phyloP scores from a whole-genome alignment of 805 yeast species.

The Candida argentea region DNA sequence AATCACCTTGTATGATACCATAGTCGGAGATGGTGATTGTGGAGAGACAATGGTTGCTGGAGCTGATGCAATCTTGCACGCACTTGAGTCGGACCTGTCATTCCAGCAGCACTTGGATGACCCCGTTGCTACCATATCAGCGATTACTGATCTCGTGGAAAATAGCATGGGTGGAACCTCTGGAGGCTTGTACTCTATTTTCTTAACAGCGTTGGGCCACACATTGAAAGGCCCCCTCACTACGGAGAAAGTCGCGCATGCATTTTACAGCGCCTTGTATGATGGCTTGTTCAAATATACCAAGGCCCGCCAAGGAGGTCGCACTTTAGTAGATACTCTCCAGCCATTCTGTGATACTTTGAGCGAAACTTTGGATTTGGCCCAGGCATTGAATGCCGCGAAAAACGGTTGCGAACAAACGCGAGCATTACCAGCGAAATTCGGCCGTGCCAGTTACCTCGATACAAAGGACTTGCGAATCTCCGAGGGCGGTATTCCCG shows the following conservation, averaged over 20 bases:
- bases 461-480: slow-evolving; percentile 46
- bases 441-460: slow-evolving; percentile 92
- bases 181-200: slow-evolving; percentile 87
- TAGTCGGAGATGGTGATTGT: slow-evolving; percentile 96
- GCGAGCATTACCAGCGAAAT: slow-evolving; percentile 64
- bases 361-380: slow-evolving; percentile 38
- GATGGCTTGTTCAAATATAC: slow-evolving; percentile 77
- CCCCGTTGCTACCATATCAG: slow-evolving; percentile 51
- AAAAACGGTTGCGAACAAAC: slow-evolving; percentile 69
- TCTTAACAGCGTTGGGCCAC: slow-evolving; percentile 63
- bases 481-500: slow-evolving; percentile 70
- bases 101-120: slow-evolving; percentile 24
- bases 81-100: slow-evolving; percentile 31
- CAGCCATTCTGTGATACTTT: slow-evolving; percentile 76
- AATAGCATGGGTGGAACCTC: slow-evolving; percentile 96
- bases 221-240: slow-evolving; percentile 31
- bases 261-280: slow-evolving; percentile 47
- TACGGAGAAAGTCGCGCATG: slow-evolving; percentile 30
- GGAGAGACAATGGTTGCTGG: slow-evolving; percentile 87
- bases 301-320: slow-evolving; percentile 78
- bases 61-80: slow-evolving; percentile 56
- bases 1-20: slow-evolving; percentile 75
- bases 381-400: slow-evolving; percentile 60
- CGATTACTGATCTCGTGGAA: slow-evolving; percentile 76
- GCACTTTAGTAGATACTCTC: slow-evolving; percentile 82